Conservation (phyloP, 495 filamentous ascomycete species). For the Penicillium cosmopolitanum region DNA sequence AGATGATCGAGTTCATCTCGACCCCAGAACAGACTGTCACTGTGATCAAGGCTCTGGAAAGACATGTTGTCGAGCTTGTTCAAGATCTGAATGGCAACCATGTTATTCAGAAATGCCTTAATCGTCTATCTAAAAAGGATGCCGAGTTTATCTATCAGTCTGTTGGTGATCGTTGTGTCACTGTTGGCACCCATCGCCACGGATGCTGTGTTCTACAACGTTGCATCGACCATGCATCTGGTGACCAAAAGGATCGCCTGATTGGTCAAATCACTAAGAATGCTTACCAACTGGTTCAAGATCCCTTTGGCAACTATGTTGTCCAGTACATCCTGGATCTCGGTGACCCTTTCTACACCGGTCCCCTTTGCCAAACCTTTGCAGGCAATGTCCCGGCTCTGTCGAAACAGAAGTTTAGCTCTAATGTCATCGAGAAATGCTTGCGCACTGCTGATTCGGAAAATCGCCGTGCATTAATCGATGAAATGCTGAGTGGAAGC, state of each 20-base stretch:
- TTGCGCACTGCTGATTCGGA: constrained; percentile 73
- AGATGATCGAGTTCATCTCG: constrained; percentile 97
- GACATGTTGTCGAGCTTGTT: constrained; percentile 86
- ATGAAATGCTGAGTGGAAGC: constrained; percentile 72
- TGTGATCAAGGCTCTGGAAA: constrained; percentile 76
- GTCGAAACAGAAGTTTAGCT: constrained; percentile 98
- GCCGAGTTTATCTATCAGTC: constrained; percentile 96
- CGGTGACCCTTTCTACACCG: constrained; percentile 78
- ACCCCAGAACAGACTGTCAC: constrained; percentile 76
- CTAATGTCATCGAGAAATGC: constrained; percentile 98
- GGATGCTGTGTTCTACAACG: constrained; percentile 98
- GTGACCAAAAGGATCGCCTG: constrained; percentile 82
- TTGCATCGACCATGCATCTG: constrained; percentile 96
- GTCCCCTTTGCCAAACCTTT: constrained; percentile 81
- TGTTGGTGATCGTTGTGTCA: constrained; percentile 81
- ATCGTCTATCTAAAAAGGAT: constrained; percentile 79
- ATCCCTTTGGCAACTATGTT: constrained; percentile 98
- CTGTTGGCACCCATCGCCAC: constrained; percentile 95
- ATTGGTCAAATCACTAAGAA: constrained; percentile 83
- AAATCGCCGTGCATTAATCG: constrained; percentile 78
- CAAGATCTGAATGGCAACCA: constrained; percentile 98
- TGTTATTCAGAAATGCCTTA: constrained; percentile 98
- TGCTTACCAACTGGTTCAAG: constrained; percentile 82
- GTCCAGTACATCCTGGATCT: constrained; percentile 98
- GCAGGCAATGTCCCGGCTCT: constrained; percentile 70